These are phyloP conservation scores for Ramaria rubella DNA, from an alignment of 768 basidiomycete species.

Conservation along the genomic window DNA sequence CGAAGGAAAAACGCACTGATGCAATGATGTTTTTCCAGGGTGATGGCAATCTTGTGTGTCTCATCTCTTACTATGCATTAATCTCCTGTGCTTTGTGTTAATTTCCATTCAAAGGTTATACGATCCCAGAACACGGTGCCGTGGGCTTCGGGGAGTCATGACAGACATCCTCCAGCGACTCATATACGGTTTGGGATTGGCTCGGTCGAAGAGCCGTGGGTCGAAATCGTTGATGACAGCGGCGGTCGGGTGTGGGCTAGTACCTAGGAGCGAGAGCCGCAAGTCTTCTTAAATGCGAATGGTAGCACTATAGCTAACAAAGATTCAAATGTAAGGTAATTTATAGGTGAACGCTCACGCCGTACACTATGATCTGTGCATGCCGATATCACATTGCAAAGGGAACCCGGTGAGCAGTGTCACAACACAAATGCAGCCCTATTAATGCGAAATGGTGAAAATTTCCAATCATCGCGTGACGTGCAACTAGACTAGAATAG, in stretches of 20 bases:
- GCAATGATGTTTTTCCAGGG: slow-evolving; percentile 17
- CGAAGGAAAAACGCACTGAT: background rate
- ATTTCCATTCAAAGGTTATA: background rate
- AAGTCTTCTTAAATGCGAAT: too few relatives aligned
- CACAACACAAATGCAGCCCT: too few relatives aligned
- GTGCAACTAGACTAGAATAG: too few relatives aligned
- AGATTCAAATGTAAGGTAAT: too few relatives aligned
- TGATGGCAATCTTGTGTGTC: slow-evolving; percentile 18
- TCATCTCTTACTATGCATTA: background rate
- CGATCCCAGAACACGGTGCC: slow-evolving; percentile 5
- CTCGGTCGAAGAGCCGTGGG: slow-evolving; percentile 5
- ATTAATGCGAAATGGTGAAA: too few relatives aligned
- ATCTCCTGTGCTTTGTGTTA: background rate
- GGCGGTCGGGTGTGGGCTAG: slow-evolving; percentile 5
- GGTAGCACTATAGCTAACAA: too few relatives aligned
- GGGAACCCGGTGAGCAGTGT: too few relatives aligned
- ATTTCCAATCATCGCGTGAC: too few relatives aligned
- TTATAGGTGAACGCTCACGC: too few relatives aligned
- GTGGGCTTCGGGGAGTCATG: slow-evolving; percentile 7
- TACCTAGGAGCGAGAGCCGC: too few relatives aligned
- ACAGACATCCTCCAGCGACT: background rate
- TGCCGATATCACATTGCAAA: too few relatives aligned
- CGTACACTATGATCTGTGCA: too few relatives aligned
- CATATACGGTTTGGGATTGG: slow-evolving; percentile 4
- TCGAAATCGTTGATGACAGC: slow-evolving; percentile 4